A percentile compares a stretch with the other conserved stretches of the same genome.
These are phyloP conservation scores for Aaosphaeria arxii DNA, from an alignment of 2,329 filamentous ascomycete genomes.

Conservation along the genomic window DNA sequence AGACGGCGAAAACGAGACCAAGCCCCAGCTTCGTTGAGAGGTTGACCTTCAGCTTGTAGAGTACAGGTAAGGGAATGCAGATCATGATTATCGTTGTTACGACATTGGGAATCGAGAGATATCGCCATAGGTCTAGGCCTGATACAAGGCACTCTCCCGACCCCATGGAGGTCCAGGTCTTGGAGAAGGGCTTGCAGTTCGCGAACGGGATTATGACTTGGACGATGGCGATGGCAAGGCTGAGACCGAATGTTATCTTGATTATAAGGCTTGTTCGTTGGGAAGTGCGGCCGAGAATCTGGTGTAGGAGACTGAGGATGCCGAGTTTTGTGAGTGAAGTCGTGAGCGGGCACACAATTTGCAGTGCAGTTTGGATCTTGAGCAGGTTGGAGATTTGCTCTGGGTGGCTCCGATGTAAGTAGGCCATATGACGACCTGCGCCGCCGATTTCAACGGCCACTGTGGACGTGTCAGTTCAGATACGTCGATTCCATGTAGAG, in stretches of 20 bases:
- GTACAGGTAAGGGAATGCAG: slow-evolving; percentile 11
- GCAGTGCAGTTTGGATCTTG: slow-evolving; percentile 10
- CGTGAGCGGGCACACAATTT: slow-evolving; percentile 20
- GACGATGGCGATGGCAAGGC: slow-evolving; percentile 10
- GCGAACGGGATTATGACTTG: slow-evolving; percentile 19
- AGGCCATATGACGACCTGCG: slow-evolving; percentile 10
- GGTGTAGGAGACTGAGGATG: slow-evolving; percentile 12
- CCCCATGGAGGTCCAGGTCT: slow-evolving; percentile 8
- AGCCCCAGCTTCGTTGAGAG: slow-evolving; percentile 10
- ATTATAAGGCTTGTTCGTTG: slow-evolving; percentile 8
- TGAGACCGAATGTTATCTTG: slow-evolving; percentile 10
- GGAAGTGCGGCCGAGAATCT: slow-evolving; percentile 10
- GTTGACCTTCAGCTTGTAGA: slow-evolving; percentile 12
- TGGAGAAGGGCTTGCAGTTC: slow-evolving; percentile 19
- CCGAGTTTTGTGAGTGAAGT: slow-evolving; percentile 19
- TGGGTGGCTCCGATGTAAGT: slow-evolving; percentile 1
- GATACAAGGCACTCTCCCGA: slow-evolving; percentile 10
- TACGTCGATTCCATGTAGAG: not conserved
- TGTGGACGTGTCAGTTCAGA: slow-evolving; percentile 1
- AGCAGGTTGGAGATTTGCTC: slow-evolving; percentile 7
- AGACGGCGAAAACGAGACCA: slow-evolving; percentile 9
- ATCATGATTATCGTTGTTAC: slow-evolving; percentile 16
- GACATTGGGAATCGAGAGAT: slow-evolving; percentile 16
- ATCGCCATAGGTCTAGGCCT: slow-evolving; percentile 14
- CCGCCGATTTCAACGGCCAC: slow-evolving; percentile 16